Evolutionary conservation across 495 filamentous ascomycete genomes (phyloP).

Genomic region (Xylaria cubensis): DNA sequence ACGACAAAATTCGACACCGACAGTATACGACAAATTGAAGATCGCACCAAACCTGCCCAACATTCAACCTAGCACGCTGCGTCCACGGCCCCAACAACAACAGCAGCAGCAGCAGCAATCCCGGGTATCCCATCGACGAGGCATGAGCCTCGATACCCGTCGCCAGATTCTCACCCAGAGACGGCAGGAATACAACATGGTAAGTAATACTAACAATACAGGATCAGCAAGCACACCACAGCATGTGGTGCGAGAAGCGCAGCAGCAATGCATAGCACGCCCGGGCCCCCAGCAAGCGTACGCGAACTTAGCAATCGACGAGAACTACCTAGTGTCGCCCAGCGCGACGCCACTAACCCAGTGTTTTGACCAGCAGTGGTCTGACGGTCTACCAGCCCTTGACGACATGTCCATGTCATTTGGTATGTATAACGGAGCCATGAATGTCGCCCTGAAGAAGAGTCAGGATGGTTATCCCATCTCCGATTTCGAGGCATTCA

Average conservation of each 20-base stretch:
- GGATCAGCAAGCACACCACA: conserved; percentile 62
- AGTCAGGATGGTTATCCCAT: conserved; percentile 47
- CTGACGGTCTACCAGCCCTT: conserved; percentile 40
- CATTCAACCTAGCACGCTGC: conserved; percentile 47
- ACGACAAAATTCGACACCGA: conserved; percentile 87
- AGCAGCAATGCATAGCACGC: conserved; percentile 74
- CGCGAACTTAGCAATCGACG: conserved; percentile 44
- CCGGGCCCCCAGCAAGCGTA: conserved; percentile 58
- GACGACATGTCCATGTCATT: conserved; percentile 45
- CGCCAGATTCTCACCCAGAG: conserved; percentile 55
- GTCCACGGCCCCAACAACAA: conserved; percentile 36
- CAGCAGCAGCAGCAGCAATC: conserved; percentile 47
- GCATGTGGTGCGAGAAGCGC: conserved; percentile 73
- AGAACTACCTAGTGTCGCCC: conserved; percentile 55
- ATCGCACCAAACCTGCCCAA: conserved; percentile 64
- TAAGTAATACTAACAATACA: conserved; percentile 68
- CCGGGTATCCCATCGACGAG: conserved; percentile 70
- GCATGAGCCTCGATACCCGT: conserved; percentile 79
- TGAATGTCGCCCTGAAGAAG: conserved; percentile 52
- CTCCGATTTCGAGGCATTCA: conserved; percentile 51
- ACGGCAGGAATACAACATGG: conserved; percentile 58
- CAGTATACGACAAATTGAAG: conserved; percentile 72
- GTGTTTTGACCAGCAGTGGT: conserved; percentile 46
- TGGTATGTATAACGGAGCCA: conserved; percentile 50
- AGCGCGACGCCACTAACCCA: conserved; percentile 53